Conservation (phyloP, 305 asterid genomes). For the Solanum hybrid region DNA sequence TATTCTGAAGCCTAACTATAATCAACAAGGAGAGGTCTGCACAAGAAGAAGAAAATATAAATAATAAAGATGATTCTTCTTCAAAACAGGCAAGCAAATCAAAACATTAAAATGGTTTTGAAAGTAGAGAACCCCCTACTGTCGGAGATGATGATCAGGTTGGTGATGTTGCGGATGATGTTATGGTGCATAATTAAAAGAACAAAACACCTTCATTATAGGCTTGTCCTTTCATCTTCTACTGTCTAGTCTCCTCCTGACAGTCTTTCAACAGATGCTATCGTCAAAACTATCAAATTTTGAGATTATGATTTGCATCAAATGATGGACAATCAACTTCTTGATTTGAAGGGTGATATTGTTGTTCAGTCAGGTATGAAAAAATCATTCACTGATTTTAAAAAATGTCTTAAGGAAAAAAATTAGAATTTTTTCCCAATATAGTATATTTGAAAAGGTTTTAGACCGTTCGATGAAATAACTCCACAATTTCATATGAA, state of each 20-base stretch:
- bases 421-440: not conserved
- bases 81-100: too few relatives aligned
- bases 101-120: too few relatives aligned
- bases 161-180: not conserved
- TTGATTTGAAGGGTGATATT: not conserved
- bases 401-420: not conserved
- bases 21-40: not conserved
- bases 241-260: not conserved
- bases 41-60: too few relatives aligned
- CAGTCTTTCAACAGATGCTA: not conserved
- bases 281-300: not conserved
- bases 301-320: not conserved
- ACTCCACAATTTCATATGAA: too few relatives aligned
- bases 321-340: not conserved
- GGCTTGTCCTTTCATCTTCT: not conserved
- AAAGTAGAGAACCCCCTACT: not conserved
- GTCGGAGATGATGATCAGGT: not conserved
- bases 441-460: not conserved
- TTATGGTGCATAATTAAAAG: not conserved
- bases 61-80: too few relatives aligned
- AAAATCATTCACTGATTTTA: too few relatives aligned
- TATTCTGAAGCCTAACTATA: not conserved
- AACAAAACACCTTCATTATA: not conserved
- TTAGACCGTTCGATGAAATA: too few relatives aligned
- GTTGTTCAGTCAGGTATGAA: too few relatives aligned